Evolutionary conservation across 305 asterid genomes (phyloP), one percentile per base, ranked within the genome.

Genomic region (Fraxinus platypoda): DNA sequence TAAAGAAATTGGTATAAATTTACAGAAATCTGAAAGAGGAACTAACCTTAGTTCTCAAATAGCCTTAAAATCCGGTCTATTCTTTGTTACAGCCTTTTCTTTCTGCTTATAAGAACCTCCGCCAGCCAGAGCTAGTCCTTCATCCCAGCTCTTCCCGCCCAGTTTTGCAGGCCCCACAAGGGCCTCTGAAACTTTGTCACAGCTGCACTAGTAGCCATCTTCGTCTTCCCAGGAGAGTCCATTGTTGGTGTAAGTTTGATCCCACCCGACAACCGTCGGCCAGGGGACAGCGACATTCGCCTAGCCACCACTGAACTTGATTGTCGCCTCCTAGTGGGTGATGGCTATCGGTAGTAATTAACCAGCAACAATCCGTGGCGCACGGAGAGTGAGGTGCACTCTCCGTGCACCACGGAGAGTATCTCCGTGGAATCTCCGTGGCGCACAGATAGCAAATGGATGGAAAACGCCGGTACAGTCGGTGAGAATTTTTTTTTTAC

Each of bases 21-120:
- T 43, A 43, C 17, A 43, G 52, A 43, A 43, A 43, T 11, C 4
- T 12, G 15, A 43, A 43, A 43, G 52, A 38, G 77, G 13, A 68
- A n/a, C 41, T 81, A 72, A 93, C 98, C 94, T 95, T 98, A 84
- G 97, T 94, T 86, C 98, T 95, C 83, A 85, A 84, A 95, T 92
- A 37, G 97, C 97, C 85, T 95, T 93, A 66, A 93, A 78, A 86
- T 95, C 97, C 0, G 91, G 92, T 82, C 85, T 91, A 83, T 81
- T 89, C 87, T 81, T 92, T 2, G 85, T 46, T 34, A 80, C 91
- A 3, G 74, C 23, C 89, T 90, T 92, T 25, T 91, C 93, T 78
- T 86, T 88, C 15, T 75, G 77, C 82, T 91, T 94, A 8, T 90
- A 88, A 81, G 90, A 81, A 13, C 88, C 89, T 35, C 93, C 89